A percentile compares a stretch with the other conserved stretches of the same genome.
phyloP scores from a whole-genome alignment of 768 basidiomycete genomes.

The Cystobasidium ongulense region DNA sequence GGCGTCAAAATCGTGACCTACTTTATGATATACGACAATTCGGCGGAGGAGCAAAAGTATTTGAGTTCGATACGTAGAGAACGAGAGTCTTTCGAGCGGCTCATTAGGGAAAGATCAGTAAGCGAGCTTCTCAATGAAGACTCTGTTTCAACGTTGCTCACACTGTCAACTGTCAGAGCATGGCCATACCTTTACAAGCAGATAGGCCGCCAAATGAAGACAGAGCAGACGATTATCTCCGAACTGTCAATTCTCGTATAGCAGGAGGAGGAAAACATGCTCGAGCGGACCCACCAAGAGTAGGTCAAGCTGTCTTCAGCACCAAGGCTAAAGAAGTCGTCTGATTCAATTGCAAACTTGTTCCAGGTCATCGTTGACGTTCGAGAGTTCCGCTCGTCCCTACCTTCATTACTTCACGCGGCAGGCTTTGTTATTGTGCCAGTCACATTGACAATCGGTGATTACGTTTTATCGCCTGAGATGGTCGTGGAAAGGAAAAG shows the following conservation, averaged over 20 bases:
- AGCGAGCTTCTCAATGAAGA: slow-evolving; percentile 43
- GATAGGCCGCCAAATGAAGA: slow-evolving; percentile 41
- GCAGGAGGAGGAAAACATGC: slow-evolving; percentile 74
- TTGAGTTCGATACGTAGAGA: slow-evolving; percentile 78
- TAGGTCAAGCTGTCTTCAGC: slow-evolving; percentile 20
- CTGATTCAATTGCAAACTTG: neutral
- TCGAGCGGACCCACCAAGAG: slow-evolving; percentile 55
- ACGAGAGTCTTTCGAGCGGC: slow-evolving; percentile 82
- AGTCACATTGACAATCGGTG: slow-evolving; percentile 84
- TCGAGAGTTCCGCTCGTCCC: slow-evolving; percentile 86
- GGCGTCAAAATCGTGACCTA: slow-evolving; percentile 80
- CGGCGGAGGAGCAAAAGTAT: slow-evolving; percentile 92
- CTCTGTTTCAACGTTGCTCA: neutral
- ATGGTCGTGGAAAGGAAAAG: slow-evolving; percentile 96
- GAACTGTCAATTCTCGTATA: slow-evolving; percentile 71
- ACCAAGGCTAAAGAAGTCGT: neutral
- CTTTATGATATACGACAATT: slow-evolving; percentile 88
- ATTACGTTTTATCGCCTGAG: slow-evolving; percentile 89
- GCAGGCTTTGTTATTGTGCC: slow-evolving; percentile 72
- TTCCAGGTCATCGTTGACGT: slow-evolving; percentile 85
- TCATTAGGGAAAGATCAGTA: slow-evolving; percentile 87
- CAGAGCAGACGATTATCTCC: slow-evolving; percentile 57
- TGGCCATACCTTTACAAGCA: slow-evolving; percentile 70
- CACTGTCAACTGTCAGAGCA: slow-evolving; percentile 52
- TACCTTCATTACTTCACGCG: slow-evolving; percentile 83